Percentiles rank a stretch among this genome's conserved stretches.
phyloP scores from a whole-genome alignment of 23 red algal species.

The Gracilaria caudata region DNA sequence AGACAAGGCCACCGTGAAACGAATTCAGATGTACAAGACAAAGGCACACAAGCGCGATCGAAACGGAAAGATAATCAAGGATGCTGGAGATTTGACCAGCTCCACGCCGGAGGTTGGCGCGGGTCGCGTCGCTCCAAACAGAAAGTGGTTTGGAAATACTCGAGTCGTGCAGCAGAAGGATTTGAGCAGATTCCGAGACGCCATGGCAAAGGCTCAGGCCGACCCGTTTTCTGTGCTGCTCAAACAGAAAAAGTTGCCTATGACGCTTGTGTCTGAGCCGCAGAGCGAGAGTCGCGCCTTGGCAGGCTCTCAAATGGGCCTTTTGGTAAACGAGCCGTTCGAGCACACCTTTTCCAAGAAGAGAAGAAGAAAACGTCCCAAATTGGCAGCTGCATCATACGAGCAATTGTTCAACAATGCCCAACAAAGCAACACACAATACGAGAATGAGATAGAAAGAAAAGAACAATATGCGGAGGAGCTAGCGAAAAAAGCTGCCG shows the following conservation, averaged over 20 bases:
- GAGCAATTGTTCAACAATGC: conserved; percentile 66
- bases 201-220: conserved; percentile 53
- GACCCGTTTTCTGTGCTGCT: conserved; percentile 92
- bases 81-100: conserved; percentile 82
- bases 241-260: conserved; percentile 77
- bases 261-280: conserved; percentile 69
- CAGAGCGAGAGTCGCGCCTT: conserved; percentile 38
- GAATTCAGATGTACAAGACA: conserved; percentile 86
- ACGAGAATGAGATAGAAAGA: conserved; percentile 64
- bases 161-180: conserved; percentile 85
- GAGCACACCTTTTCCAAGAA: conserved; percentile 87
- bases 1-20: conserved; percentile 78
- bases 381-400: conserved; percentile 36
- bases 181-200: conserved; percentile 81
- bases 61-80: conserved; percentile 73
- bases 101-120: conserved; percentile 71
- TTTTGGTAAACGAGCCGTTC: conserved; percentile 88
- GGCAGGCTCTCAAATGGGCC: conserved; percentile 64
- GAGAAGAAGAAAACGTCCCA: conserved; percentile 83
- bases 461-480: conserved; percentile 53
- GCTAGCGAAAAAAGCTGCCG: conserved; percentile 43
- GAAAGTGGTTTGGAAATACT: conserved; percentile 97
- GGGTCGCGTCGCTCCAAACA: conserved; percentile 90
- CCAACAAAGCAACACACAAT: conserved; percentile 55
- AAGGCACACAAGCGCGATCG: conserved; percentile 82